A percentile compares a stretch with the other conserved stretches of the same genome.
Evolutionary conservation across 176 grass and related monocot species (phyloP).

Genomic region (Aechmea fasciata): DNA sequence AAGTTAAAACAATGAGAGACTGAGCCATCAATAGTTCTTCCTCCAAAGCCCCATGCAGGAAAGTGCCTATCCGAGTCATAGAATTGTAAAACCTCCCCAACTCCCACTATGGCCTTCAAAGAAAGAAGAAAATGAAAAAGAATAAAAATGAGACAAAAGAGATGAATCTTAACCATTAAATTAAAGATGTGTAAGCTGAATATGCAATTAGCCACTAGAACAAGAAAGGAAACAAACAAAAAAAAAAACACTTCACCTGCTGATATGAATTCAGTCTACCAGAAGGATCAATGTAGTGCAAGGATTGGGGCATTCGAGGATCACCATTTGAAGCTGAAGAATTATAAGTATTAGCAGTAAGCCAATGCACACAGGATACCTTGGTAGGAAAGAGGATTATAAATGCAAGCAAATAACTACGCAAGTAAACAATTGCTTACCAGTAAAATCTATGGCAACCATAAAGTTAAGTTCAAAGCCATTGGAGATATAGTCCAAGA

Average conservation of each 20-base stretch:
- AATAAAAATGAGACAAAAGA: conserved; percentile 1
- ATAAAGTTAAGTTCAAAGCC: conserved; percentile 98
- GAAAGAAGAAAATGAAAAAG: neutral
- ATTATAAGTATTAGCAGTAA: conserved; percentile 1
- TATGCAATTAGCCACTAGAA: neutral
- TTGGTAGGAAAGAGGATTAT: neutral
- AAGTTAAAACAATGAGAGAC: conserved; percentile 93
- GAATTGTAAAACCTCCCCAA: conserved; percentile 84
- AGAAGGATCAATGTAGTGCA: conserved; percentile 93
- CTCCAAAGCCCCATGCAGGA: conserved; percentile 95
- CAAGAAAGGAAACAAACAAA: neutral
- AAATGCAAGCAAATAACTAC: neutral
- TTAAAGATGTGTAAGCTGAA: neutral
- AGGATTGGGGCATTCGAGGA: conserved; percentile 54
- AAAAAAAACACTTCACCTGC: conserved; percentile 32
- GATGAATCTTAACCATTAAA: neutral
- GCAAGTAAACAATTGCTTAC: conserved; percentile 23
- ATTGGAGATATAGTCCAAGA: conserved; percentile 94
- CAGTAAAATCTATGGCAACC: conserved; percentile 95
- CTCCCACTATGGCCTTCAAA: conserved; percentile 66
- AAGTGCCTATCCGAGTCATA: conserved; percentile 81
- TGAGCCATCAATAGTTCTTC: conserved; percentile 32
- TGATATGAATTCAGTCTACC: conserved; percentile 87
- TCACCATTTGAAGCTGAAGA: conserved; percentile 87
- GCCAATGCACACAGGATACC: neutral